phyloP scores from a whole-genome alignment of 352 stramenopile species.

The Globisporangium nunn region DNA sequence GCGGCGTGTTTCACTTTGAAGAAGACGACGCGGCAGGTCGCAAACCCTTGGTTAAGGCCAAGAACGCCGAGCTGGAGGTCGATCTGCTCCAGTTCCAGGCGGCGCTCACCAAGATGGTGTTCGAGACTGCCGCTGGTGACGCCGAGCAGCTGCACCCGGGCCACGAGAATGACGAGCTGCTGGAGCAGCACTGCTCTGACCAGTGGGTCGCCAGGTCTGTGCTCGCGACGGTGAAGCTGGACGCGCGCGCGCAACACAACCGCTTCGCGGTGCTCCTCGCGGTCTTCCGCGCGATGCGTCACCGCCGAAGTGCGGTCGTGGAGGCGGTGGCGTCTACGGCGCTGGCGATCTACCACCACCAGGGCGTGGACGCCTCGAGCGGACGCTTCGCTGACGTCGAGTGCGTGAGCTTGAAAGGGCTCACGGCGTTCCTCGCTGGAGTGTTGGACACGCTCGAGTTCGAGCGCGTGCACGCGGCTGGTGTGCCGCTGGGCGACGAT shows the following conservation, averaged over 20 bases:
- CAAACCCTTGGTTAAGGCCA: constrained; percentile 2
- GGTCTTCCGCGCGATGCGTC: constrained; percentile 36
- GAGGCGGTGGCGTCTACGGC: constrained; percentile 26
- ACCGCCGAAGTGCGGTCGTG: constrained; percentile 27
- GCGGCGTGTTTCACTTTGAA: constrained; percentile 73
- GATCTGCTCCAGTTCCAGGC: constrained; percentile 65
- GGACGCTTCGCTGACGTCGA: constrained; percentile 19
- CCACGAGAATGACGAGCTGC: constrained; percentile 18
- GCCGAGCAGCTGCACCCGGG: no score
- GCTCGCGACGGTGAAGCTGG: constrained; percentile 41
- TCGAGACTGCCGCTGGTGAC: constrained; percentile 25
- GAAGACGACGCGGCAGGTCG: constrained; percentile 25
- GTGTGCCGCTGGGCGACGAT: no score
- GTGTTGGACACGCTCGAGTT: constrained; percentile 35
- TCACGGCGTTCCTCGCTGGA: constrained; percentile 43
- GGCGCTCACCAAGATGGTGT: constrained; percentile 42
- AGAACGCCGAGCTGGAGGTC: constrained; percentile 21
- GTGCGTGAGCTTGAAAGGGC: constrained; percentile 49
- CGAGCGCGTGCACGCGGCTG: constrained; percentile 28
- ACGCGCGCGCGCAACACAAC: constrained; percentile 54
- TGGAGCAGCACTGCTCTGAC: constrained; percentile 35
- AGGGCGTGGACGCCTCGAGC: constrained; percentile 18
- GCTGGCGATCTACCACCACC: constrained; percentile 66
- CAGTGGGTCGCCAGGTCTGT: constrained; percentile 44
- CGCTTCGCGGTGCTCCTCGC: constrained; percentile 49